Base-by-base conservation (phyloP, 1,284 basidiomycete genomes). In the Puccinia novopanici region DNA sequence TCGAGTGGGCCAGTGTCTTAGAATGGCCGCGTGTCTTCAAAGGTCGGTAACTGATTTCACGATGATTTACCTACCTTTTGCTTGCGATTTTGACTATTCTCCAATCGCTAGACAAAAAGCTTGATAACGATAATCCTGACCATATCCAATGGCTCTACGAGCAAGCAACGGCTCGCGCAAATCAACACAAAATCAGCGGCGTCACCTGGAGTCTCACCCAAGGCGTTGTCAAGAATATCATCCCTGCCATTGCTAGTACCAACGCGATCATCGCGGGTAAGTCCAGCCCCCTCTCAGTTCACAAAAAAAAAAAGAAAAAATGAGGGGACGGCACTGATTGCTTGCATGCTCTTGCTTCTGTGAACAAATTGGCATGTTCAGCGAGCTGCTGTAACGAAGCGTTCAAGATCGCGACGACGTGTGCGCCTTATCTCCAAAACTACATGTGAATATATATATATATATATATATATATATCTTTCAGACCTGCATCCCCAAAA, bases 151-250 rank as follows among this genome's bases (percentile, higher is more conserved):
- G 97, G 97, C 87, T 99, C 37, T 97, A 92, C 86, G 89, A 90
- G 70, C 87, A 91, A 42, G 96, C 97, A 5, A 88, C 89, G 34
- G 88, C 89, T 37, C 91, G 97, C 67, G 97, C 97, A 0, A 89
- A 91, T 81, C 91, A 94, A 84, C 98, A 96, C 88, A 93, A 94
- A 82, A 99, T 99, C 81, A 93, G 95, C 84, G 97, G 97, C 52
- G 95, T 99, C 37, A 98, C 95, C 4, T 99, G 96, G 94, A 92
- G 92, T 5, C 88, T 98, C 61, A 99, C 97, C 0, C 97, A 99
- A 86, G 97, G 97, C 67, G 97, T 99, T 48, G 95, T 99, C 73
- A 99, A 99, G 89, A 98, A 98, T 85, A 98, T 99, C 86, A 99
- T 99, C 83, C 96, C 96, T 17, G 96, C 97, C 45, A 97, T 98